These are phyloP conservation scores for Curvularia verruculosa DNA, from an alignment of 2,329 filamentous ascomycete genomes.

Conservation along the genomic window DNA sequence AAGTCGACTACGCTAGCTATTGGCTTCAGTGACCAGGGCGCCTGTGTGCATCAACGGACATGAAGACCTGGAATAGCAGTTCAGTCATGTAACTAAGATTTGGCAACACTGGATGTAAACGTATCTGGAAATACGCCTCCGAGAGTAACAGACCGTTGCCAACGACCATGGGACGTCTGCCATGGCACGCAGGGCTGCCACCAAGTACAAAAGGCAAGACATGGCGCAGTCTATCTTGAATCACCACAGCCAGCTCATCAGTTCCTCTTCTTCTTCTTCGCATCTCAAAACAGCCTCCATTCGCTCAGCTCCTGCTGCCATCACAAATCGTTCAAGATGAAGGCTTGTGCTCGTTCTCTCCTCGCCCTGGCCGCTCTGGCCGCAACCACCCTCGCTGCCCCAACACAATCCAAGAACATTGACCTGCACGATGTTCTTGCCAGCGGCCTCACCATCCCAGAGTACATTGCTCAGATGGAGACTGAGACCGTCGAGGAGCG, in stretches of 20 bases:
- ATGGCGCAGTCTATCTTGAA: background rate
- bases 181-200: background rate
- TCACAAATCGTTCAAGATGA: slow-evolving; percentile 23
- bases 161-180: background rate
- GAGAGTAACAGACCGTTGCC: slow-evolving; percentile 2
- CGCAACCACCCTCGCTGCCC: slow-evolving; percentile 22
- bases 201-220: slow-evolving; percentile 14
- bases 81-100: slow-evolving; percentile 2
- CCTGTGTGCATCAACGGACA: slow-evolving; percentile 9
- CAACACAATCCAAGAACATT: slow-evolving; percentile 28
- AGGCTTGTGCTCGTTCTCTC: slow-evolving; percentile 23
- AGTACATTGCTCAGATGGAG: slow-evolving; percentile 34
- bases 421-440: slow-evolving; percentile 35
- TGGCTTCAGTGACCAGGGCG: slow-evolving; percentile 8
- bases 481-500: slow-evolving; percentile 13
- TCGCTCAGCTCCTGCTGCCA: background rate
- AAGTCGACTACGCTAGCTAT: slow-evolving; percentile 10
- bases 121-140: slow-evolving; percentile 2
- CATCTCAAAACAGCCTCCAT: background rate
- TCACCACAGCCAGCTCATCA: slow-evolving; percentile 5
- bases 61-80: slow-evolving; percentile 11
- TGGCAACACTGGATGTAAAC: slow-evolving; percentile 9
- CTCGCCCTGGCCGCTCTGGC: slow-evolving; percentile 27
- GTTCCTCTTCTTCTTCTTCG: background rate
- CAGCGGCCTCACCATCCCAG: slow-evolving; percentile 30